These are phyloP conservation scores for Prunella vulgaris DNA, from an alignment of 257 asterid genomes.

Conservation along the genomic window DNA sequence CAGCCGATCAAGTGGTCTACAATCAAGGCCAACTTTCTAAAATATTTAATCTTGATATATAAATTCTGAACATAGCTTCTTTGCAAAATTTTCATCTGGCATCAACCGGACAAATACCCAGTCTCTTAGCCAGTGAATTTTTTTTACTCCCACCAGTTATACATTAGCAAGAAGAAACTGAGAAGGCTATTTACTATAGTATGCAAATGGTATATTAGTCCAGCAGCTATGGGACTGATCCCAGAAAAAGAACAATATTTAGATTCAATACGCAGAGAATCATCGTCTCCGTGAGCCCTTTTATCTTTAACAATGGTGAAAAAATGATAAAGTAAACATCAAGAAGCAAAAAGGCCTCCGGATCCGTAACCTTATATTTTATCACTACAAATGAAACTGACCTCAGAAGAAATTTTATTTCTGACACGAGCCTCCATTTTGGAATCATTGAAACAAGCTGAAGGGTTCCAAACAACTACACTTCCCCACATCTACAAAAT, in stretches of 20 bases:
- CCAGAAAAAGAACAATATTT: neutral
- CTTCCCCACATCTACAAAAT: conserved; percentile 94
- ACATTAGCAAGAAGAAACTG: neutral
- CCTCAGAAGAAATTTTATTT: conserved; percentile 64
- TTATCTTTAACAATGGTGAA: neutral
- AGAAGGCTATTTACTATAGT: neutral
- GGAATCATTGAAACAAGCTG: conserved; percentile 51
- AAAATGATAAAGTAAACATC: neutral
- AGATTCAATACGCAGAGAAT: neutral
- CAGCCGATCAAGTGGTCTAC: neutral
- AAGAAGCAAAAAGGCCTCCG: conserved; percentile 2
- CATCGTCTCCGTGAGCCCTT: neutral
- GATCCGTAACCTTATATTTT: neutral
- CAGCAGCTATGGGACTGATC: neutral
- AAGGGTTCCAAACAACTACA: conserved; percentile 87
- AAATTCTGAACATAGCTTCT: neutral
- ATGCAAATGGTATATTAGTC: neutral
- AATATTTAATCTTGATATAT: neutral
- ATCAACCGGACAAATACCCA: neutral
- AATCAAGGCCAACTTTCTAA: neutral
- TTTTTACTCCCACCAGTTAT: conserved; percentile 11
- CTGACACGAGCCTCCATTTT: conserved; percentile 35
- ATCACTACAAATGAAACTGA: conserved; percentile 28
- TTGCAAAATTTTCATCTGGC: neutral
- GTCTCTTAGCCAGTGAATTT: neutral